Evolutionary conservation across 73 alveolate genomes (phyloP).

Genomic region (Tetrahymena malaccensis): DNA sequence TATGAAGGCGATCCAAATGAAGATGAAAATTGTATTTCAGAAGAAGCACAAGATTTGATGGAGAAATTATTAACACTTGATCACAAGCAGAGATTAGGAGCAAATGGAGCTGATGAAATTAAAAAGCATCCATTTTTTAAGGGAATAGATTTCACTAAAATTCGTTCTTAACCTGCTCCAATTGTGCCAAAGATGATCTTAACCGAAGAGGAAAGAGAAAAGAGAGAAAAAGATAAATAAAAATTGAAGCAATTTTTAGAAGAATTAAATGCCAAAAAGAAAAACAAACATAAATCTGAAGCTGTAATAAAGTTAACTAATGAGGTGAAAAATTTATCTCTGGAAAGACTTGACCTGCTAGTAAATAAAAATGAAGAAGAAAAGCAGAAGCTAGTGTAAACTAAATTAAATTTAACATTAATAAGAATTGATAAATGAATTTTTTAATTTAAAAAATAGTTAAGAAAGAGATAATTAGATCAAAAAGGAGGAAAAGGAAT

Average conservation of each 20-base stretch:
- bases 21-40: conserved; percentile 67
- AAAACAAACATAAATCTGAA: background rate
- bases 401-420: background rate
- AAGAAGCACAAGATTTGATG: conserved; percentile 76
- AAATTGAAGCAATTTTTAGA: conserved; percentile 12
- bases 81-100: conserved; percentile 62
- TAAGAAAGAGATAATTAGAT: background rate
- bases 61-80: conserved; percentile 58
- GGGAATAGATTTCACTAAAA: conserved; percentile 59
- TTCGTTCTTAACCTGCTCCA: conserved; percentile 29
- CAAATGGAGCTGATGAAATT: conserved; percentile 60
- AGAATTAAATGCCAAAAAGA: conserved; percentile 1
- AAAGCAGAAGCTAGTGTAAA: background rate
- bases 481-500: background rate
- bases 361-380: conserved; percentile 19
- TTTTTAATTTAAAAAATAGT: background rate
- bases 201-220: background rate
- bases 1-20: background rate
- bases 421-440: background rate
- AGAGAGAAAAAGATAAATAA: conserved; percentile 12
- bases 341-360: conserved; percentile 33
- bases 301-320: background rate
- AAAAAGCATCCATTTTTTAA: conserved; percentile 75
- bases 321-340: background rate
- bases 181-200: conserved; percentile 27